Conservation (phyloP, 345 rosid species). For the Citrus inodora region DNA sequence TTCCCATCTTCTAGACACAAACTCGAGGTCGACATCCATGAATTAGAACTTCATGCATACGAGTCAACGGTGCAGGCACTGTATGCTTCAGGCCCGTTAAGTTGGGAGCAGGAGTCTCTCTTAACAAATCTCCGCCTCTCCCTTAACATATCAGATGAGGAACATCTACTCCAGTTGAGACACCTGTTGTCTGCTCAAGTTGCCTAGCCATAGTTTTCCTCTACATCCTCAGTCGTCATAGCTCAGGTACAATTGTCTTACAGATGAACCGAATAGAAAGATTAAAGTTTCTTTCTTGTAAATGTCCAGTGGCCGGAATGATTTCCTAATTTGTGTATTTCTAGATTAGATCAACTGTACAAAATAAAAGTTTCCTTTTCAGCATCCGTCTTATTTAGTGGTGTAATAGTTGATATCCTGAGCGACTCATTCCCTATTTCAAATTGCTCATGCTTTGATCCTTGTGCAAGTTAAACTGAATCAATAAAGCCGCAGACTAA, state of each 20-base stretch:
- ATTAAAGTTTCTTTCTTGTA: constrained; percentile 1
- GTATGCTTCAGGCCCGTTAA: constrained; percentile 44
- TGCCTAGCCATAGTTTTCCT: neutral
- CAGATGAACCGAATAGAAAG: neutral
- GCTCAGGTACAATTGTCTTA: neutral
- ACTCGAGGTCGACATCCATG: constrained; percentile 26
- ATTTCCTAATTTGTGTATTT: neutral
- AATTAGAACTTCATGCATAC: constrained; percentile 35
- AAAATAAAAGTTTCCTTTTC: neutral
- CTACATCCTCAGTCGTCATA: neutral
- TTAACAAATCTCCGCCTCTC: constrained; percentile 38
- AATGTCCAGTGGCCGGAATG: constrained; percentile 1
- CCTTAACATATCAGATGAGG: constrained; percentile 46
- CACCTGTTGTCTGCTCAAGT: constrained; percentile 32
- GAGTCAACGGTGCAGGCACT: constrained; percentile 35
- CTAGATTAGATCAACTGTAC: neutral
- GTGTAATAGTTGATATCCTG: neutral
- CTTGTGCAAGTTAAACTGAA: neutral
- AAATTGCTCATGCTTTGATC: neutral
- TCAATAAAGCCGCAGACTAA: too few relatives aligned
- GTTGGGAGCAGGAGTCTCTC: constrained; percentile 43
- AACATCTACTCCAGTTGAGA: constrained; percentile 36
- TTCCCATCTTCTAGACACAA: constrained; percentile 11
- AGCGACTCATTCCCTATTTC: neutral
- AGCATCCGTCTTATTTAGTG: neutral